Evolutionary conservation across 2,329 filamentous ascomycete genomes (phyloP).

Genomic region (Teratosphaeria nubilosa): DNA sequence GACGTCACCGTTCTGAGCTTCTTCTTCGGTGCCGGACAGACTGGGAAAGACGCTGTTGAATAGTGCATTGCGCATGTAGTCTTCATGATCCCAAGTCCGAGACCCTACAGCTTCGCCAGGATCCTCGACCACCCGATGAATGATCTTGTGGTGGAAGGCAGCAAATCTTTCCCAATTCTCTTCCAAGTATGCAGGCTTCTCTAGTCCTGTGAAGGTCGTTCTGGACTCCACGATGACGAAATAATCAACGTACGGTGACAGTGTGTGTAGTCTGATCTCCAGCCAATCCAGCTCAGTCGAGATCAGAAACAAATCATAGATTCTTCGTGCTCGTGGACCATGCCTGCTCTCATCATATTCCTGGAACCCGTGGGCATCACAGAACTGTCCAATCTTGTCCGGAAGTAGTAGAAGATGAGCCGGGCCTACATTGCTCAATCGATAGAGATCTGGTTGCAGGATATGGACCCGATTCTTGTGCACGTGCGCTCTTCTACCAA

Average conservation of each 20-base stretch:
- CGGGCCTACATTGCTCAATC: constrained; percentile 2
- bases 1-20: constrained; percentile 41
- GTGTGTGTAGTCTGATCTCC: constrained; percentile 51
- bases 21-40: constrained; percentile 33
- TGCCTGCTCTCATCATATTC: neutral
- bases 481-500: neutral
- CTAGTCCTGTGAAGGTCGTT: constrained; percentile 47
- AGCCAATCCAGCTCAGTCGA: constrained; percentile 57
- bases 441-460: constrained; percentile 6
- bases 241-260: constrained; percentile 51
- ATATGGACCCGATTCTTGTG: constrained; percentile 2
- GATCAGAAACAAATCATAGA: constrained; percentile 54
- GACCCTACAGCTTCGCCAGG: constrained; percentile 29
- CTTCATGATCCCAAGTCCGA: constrained; percentile 43
- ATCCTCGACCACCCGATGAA: constrained; percentile 44
- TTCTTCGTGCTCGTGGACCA: constrained; percentile 31
- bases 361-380: constrained; percentile 8
- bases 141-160: constrained; percentile 49
- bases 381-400: constrained; percentile 6
- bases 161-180: constrained; percentile 44
- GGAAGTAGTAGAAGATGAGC: constrained; percentile 4
- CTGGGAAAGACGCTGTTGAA: constrained; percentile 46
- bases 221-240: constrained; percentile 53
- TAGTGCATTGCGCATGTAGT: constrained; percentile 47
- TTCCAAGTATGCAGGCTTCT: constrained; percentile 46